Percentiles rank a stretch among this genome's conserved stretches.
Evolutionary conservation across 1,284 basidiomycete species (phyloP).

Genomic region (Pascua guehoae): DNA sequence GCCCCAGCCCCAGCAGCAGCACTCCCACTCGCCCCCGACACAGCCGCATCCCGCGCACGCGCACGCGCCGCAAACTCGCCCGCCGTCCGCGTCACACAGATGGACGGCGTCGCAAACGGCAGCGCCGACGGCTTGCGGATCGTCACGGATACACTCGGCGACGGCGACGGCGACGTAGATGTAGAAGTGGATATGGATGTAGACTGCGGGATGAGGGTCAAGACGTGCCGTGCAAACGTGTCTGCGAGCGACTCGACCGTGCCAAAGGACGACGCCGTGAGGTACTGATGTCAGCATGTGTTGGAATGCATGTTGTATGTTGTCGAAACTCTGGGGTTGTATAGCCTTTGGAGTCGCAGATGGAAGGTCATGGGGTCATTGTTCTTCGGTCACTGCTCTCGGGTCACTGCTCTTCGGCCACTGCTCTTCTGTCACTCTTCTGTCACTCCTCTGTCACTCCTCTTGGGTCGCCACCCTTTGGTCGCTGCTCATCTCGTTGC

Average conservation of each 20-base stretch:
- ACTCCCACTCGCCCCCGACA: neutral
- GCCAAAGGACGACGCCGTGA: conserved; percentile 57
- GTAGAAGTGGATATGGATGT: no score
- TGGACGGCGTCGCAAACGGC: conserved; percentile 64
- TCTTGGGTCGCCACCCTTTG: no score
- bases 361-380: no score
- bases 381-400: no score
- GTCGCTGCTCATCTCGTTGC: no score
- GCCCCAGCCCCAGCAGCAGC: no score
- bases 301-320: neutral
- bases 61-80: conserved; percentile 35
- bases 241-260: conserved; percentile 74
- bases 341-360: no score
- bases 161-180: conserved; percentile 25
- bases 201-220: conserved; percentile 23
- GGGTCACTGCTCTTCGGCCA: no score
- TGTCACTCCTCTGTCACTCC: no score
- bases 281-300: conserved; percentile 34
- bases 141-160: conserved; percentile 52
- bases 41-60: neutral
- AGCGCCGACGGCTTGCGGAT: conserved; percentile 74
- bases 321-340: no score
- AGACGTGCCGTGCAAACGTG: conserved; percentile 55
- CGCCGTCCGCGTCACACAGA: conserved; percentile 59
- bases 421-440: neutral